These are phyloP conservation scores for Rhynchosporium secalis DNA, from an alignment of 2,329 filamentous ascomycete species.

Conservation along the genomic window DNA sequence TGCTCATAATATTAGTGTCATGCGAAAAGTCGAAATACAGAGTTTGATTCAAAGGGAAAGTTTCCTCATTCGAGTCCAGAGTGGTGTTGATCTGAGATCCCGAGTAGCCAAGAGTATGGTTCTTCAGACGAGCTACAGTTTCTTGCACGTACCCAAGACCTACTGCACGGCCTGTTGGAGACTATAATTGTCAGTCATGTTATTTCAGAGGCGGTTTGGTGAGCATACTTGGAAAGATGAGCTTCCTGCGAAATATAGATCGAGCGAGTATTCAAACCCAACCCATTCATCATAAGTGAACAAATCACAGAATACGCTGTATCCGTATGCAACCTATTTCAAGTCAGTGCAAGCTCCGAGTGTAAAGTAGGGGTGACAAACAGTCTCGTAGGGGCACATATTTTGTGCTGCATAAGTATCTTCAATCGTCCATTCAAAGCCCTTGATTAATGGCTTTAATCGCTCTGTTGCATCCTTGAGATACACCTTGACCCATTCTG, in stretches of 20 bases:
- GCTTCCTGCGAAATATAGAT: conserved; percentile 63
- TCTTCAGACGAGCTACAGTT: conserved; percentile 67
- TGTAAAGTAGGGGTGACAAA: conserved; percentile 25
- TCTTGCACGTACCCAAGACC: conserved; percentile 75
- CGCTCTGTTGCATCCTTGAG: conserved; percentile 62
- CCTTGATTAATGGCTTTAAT: conserved; percentile 55
- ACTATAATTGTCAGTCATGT: conserved; percentile 8
- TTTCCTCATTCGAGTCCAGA: conserved; percentile 64
- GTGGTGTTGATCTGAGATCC: conserved; percentile 67
- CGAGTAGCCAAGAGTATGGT: conserved; percentile 62
- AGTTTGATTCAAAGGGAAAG: conserved; percentile 72
- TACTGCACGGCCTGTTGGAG: conserved; percentile 56
- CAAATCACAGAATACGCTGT: conserved; percentile 70
- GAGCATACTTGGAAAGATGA: conserved; percentile 29
- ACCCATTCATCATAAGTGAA: conserved; percentile 77
- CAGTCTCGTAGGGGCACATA: conserved; percentile 75
- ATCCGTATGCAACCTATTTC: conserved; percentile 64
- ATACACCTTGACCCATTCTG: conserved; percentile 64
- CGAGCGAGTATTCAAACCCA: conserved; percentile 69
- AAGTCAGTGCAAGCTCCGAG: conserved; percentile 18
- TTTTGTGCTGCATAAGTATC: conserved; percentile 69
- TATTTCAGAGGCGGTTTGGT: neutral
- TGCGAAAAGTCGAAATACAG: conserved; percentile 79
- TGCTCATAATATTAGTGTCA: conserved; percentile 70
- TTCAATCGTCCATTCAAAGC: conserved; percentile 62